Evolutionary conservation across 192 early-diverging fungal genomes (phyloP), one percentile per base, ranked within the genome.

Genomic region (Podila clonocystis): DNA sequence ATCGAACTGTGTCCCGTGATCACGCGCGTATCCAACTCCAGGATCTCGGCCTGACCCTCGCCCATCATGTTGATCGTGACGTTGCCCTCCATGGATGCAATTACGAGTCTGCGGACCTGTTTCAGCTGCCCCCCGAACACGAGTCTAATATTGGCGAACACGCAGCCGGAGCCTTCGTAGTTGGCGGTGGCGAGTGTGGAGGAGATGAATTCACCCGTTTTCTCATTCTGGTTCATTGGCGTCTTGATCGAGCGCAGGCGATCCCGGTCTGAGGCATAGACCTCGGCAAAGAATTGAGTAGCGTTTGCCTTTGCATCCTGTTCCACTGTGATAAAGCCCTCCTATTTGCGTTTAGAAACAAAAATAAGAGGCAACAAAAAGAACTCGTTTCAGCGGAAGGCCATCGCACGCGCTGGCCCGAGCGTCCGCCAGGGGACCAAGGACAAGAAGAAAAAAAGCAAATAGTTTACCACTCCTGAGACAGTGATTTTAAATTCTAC

Each of bases 1-100:
- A 74, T 50, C 57, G 24, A 6, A n/a, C 29, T 74, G 13, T 67
- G 55, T 50, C 72, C 72, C 0, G 72, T 62, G 4, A 74, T 74
- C 8, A 67, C 72, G 7, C 20, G 61, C 11, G 58, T 24, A 17
- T 74, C 50, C 17, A 67, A 49, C 1, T 36, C 49, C 28, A 29
- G 58, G 17, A 67, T 9, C 19, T 12, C 20, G 34, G 38, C 26
- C 3, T 50, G 63, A 5, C 15, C n/a, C 4, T 58, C 4, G 5
- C 57, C 59, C 20, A 57, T 13, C n/a, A 74, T 20, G 7, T 63
- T 55, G 2, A 67, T 29, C 3, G 65, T 62, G 24, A 66, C 29
- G 7, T 65, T 67, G 26, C 65, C 72, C 26, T 74, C 65, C 15
- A 20, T 45, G 15, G 67, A 20, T 15, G 20, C 8, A 1, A 67